Conservation (phyloP, 2,329 filamentous ascomycete species). For the Exutisphaerella laricina region DNA sequence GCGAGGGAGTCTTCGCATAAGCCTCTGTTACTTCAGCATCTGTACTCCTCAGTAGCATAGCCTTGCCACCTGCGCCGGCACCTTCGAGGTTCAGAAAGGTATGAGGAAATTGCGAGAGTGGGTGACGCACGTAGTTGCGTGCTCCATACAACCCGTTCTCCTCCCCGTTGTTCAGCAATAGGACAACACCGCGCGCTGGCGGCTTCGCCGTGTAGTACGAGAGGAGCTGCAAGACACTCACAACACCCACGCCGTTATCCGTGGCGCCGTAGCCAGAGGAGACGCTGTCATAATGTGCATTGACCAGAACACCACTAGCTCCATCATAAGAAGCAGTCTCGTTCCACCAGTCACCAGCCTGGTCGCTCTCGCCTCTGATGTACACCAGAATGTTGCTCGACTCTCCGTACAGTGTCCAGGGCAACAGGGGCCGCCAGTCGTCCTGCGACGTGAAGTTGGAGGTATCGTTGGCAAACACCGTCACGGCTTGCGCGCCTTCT, state of each 20-base stretch:
- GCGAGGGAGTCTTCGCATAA: constrained; percentile 65
- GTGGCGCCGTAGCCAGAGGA: constrained; percentile 89
- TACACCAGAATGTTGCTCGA: constrained; percentile 90
- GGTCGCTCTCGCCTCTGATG: constrained; percentile 71
- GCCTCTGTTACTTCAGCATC: constrained; percentile 79
- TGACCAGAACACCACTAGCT: constrained; percentile 74
- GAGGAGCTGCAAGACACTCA: constrained; percentile 79
- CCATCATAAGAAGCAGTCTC: constrained; percentile 37
- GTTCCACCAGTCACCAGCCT: constrained; percentile 68
- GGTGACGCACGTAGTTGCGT: constrained; percentile 75
- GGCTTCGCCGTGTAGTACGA: constrained; percentile 76
- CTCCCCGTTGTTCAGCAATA: constrained; percentile 91
- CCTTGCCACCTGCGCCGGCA: constrained; percentile 83
- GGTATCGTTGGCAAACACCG: constrained; percentile 70
- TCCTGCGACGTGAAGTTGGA: constrained; percentile 66
- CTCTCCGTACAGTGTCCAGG: constrained; percentile 68
- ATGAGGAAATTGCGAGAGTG: constrained; percentile 71
- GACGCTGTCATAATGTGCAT: constrained; percentile 92
- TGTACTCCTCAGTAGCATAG: constrained; percentile 79
- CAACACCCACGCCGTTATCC: constrained; percentile 85
- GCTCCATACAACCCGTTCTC: constrained; percentile 90
- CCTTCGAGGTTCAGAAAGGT: constrained; percentile 94
- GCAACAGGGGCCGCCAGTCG: constrained; percentile 18
- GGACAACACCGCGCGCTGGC: constrained; percentile 73
- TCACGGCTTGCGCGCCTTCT: constrained; percentile 31